These are phyloP conservation scores for Chlorella variabilis DNA, from an alignment of 163 green algal species.

Conservation along the genomic window DNA sequence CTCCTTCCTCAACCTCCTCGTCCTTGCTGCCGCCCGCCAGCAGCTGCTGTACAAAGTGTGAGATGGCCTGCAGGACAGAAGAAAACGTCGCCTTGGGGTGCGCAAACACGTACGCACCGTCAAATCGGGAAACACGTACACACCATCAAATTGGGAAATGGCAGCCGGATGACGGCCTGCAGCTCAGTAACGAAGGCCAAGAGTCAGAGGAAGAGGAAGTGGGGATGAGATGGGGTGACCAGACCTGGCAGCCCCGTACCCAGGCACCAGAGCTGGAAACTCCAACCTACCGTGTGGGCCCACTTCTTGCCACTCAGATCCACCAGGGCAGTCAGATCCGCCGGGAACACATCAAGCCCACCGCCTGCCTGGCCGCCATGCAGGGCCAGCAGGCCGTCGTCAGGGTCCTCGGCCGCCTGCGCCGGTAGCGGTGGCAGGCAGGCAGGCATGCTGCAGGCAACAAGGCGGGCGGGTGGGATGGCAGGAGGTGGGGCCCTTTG, in stretches of 20 bases:
- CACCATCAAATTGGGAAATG: constrained; percentile 29
- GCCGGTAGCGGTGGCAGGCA: constrained; percentile 47
- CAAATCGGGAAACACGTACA: too few species aligned
- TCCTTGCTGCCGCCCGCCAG: constrained; percentile 4
- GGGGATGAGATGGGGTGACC: too few species aligned
- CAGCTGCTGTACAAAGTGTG: constrained; percentile 17
- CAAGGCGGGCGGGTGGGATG: too few species aligned
- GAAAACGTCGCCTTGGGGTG: too few species aligned
- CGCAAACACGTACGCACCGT: too few species aligned
- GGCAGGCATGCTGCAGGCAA: constrained; percentile 30
- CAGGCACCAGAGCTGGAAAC: too few species aligned
- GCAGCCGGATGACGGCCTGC: constrained; percentile 45
- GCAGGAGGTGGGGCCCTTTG: background rate
- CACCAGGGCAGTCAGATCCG: constrained; percentile 35
- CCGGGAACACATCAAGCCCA: background rate
- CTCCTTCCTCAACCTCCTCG: background rate
- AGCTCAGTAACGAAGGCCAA: background rate
- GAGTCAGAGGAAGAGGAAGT: too few species aligned
- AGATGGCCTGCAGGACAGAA: constrained; percentile 13
- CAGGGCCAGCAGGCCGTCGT: constrained; percentile 12
- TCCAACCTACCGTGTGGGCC: constrained; percentile 53
- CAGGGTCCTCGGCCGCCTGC: background rate
- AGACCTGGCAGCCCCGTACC: too few species aligned
- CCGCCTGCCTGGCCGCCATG: background rate
- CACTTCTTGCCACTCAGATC: constrained; percentile 55